Percentiles rank a stretch among this genome's conserved stretches.
These are phyloP conservation scores for Fraxinus velutina DNA, from an alignment of 305 asterid genomes.

Conservation along the genomic window DNA sequence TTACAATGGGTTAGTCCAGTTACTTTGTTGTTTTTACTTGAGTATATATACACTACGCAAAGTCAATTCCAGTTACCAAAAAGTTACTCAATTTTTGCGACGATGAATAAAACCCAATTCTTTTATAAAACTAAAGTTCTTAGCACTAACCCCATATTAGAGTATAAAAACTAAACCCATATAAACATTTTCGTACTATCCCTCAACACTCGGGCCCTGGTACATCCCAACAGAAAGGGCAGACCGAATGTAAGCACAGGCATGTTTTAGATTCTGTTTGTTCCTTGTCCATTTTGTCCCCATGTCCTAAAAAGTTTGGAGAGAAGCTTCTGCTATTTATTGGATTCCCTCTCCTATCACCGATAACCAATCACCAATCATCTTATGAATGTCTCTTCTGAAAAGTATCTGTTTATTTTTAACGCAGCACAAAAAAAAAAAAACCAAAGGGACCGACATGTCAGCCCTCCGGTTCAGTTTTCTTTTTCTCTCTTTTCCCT, in stretches of 20 bases:
- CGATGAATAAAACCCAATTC: neutral
- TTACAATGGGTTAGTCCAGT: neutral
- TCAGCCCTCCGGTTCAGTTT: conserved; percentile 3
- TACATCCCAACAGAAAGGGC: neutral
- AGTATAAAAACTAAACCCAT: neutral
- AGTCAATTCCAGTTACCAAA: neutral
- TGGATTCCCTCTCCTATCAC: neutral
- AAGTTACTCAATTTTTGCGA: neutral
- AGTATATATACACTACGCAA: neutral
- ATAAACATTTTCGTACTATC: neutral
- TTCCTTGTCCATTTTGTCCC: neutral
- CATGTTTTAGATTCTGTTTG: neutral
- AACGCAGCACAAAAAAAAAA: neutral
- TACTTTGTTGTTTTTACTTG: neutral
- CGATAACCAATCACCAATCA: neutral
- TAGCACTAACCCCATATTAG: neutral
- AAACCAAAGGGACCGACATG: neutral
- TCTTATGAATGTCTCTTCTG: neutral
- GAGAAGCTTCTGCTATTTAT: neutral
- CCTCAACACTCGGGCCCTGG: neutral
- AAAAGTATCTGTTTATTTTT: neutral
- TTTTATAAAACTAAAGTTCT: neutral
- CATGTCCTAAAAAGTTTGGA: neutral
- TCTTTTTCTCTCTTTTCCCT: neutral
- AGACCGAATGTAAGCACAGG: neutral